A percentile compares a stretch with the other conserved stretches of the same genome.
phyloP scores from a whole-genome alignment of 2,329 filamentous ascomycete genomes.

The Botrytis hyacinthi region DNA sequence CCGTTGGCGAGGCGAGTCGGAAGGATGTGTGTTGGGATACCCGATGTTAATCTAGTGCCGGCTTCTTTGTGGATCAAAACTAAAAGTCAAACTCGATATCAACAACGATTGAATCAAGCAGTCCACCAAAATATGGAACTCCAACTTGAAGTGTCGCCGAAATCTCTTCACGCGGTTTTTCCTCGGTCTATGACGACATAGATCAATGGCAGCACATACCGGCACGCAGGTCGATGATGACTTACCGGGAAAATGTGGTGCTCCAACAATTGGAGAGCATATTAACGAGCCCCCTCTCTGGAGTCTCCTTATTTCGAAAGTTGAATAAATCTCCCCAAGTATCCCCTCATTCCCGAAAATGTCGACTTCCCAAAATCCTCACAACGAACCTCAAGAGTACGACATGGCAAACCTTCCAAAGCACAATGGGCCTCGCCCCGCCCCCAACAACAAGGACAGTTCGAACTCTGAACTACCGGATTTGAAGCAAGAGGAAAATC shows the following conservation, averaged over 20 bases:
- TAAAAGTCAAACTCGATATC: conserved; percentile 12
- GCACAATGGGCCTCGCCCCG: conserved; percentile 5
- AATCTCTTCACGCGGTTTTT: conserved; percentile 25
- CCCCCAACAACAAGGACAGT: not conserved
- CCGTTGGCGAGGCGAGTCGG: not conserved
- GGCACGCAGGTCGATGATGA: conserved; percentile 12
- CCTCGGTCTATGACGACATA: conserved; percentile 31
- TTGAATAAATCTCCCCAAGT: conserved; percentile 21
- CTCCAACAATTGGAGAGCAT: conserved; percentile 5
- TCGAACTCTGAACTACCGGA: conserved; percentile 7
- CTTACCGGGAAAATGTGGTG: conserved; percentile 12
- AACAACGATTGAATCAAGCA: conserved; percentile 9
- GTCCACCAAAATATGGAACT: conserved; percentile 21
- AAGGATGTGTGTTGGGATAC: not conserved
- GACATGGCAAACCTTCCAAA: conserved; percentile 9
- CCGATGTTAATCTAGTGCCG: conserved; percentile 11
- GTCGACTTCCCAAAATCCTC: not conserved
- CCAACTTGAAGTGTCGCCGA: conserved; percentile 22
- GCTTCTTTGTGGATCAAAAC: conserved; percentile 21
- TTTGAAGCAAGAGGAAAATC: conserved; percentile 28
- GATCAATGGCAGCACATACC: conserved; percentile 16
- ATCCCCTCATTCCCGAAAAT: not conserved
- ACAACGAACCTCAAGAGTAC: not conserved
- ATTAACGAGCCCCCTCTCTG: conserved; percentile 3
- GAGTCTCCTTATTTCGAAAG: conserved; percentile 19